phyloP scores from a whole-genome alignment of 2,329 filamentous ascomycete genomes.

The Sporothrix brunneoviolacea region DNA sequence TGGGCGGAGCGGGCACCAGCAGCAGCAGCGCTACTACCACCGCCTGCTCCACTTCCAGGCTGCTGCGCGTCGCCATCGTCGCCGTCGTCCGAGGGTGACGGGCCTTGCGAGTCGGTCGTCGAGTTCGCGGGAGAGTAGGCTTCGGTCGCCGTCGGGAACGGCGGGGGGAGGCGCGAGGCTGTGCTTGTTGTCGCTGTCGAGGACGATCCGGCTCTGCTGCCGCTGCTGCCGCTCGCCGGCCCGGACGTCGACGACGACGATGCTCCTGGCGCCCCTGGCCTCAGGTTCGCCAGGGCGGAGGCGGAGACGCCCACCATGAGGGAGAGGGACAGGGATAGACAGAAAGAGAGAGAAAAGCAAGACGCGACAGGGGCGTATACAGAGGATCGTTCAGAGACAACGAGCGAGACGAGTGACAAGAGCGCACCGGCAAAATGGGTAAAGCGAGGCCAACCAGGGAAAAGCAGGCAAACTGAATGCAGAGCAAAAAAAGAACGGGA shows the following conservation, averaged over 20 bases:
- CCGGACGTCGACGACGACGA: too few species aligned
- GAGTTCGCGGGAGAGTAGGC: slow-evolving; percentile 3
- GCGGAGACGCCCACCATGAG: slow-evolving; percentile 6
- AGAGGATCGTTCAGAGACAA: too few species aligned
- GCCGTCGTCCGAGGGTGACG: slow-evolving; percentile 12
- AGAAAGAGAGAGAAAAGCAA: not conserved
- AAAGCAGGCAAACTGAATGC: too few species aligned
- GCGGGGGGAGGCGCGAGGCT: not conserved
- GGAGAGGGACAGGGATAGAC: not conserved
- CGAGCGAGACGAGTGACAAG: too few species aligned
- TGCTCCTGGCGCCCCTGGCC: slow-evolving; percentile 11
- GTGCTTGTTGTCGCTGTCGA: slow-evolving; percentile 1
- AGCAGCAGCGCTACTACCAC: not conserved
- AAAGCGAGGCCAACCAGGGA: too few species aligned
- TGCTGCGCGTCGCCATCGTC: not conserved
- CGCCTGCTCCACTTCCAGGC: not conserved
- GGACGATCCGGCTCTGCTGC: not conserved
- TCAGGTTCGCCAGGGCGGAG: slow-evolving; percentile 12
- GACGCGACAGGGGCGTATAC: not conserved
- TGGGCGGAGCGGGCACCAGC: not conserved
- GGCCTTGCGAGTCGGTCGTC: slow-evolving; percentile 9
- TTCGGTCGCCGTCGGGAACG: not conserved
- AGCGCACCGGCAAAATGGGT: too few species aligned
- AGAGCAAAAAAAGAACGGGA: too few species aligned
- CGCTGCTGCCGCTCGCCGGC: not conserved